Base-by-base conservation (phyloP, 805 yeast genomes). In the Candida insectalens region DNA sequence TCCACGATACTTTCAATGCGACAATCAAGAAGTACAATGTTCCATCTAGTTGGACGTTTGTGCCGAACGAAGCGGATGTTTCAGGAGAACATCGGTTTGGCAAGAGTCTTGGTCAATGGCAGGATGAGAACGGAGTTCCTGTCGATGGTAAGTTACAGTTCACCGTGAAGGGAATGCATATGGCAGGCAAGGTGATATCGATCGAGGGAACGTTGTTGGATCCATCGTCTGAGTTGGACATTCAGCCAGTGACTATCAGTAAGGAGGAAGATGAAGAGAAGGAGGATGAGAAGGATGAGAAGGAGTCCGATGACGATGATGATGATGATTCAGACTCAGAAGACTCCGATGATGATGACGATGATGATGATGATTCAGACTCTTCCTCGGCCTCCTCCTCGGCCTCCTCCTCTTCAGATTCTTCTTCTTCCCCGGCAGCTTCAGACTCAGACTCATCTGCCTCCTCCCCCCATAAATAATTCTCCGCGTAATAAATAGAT, bases 1-100 rank as follows among this genome's bases (percentile, higher is more conserved):
- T 92, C 32, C 88, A 84, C 54, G 97, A 92, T 59, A 84, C 94
- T 1, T 92, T 92, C 64, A 92, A 92, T 59, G 96, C 96, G 16
- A 77, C 89, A 30, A 84, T 92, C 42, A 84, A 83, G 57, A 77
- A 83, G 53, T 77, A 70, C 51, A 77, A 75, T 46, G 87, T 92
- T 40, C 98, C 98, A n/a, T 60, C 63, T 27, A 70, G 65, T 30
- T 92, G 98, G 98, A 64, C 65, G 22, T 92, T 89, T 57, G 69
- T 83, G 35, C 89, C 92, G 33, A 75, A 70, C 47, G 85, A 84
- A 51, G 77, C 68, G 17, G 89, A 81, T 46, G 15, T 15, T 15
- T 19, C 26, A 10, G 23, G 23, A 25, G 29, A 25, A 9, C 14
- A 18, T 6, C 3, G 21, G 7, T 36, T 45, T 14, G 39, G 39